phyloP scores from a whole-genome alignment of 192 early-diverging fungal species.

The Funneliformis geosporum region DNA sequence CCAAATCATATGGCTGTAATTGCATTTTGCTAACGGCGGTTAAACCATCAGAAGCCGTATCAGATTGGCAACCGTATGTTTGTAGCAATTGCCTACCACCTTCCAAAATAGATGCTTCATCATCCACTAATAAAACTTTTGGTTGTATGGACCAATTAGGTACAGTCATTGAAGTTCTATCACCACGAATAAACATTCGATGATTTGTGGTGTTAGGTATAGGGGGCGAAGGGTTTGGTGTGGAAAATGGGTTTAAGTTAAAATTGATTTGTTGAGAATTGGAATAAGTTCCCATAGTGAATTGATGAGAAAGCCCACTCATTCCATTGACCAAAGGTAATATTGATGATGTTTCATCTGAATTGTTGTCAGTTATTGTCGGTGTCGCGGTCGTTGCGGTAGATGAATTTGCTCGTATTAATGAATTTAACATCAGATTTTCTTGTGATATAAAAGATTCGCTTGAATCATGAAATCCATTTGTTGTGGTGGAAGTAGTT shows the following conservation, averaged over 20 bases:
- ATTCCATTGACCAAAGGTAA: background rate
- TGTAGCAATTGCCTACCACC: constrained; percentile 53
- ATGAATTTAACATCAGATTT: background rate
- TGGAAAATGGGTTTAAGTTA: constrained; percentile 1
- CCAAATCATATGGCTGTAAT: constrained; percentile 66
- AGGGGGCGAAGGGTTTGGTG: background rate
- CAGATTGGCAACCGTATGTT: constrained; percentile 65
- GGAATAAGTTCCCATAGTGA: background rate
- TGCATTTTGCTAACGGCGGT: constrained; percentile 64
- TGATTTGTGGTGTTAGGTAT: background rate
- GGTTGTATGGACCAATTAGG: constrained; percentile 52
- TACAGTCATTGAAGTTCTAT: background rate
- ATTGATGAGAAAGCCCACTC: no score
- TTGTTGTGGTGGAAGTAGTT: background rate
- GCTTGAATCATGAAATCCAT: background rate
- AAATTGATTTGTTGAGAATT: background rate
- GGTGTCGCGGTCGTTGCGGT: background rate
- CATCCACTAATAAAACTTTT: constrained; percentile 66
- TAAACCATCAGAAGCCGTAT: constrained; percentile 67
- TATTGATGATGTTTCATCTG: background rate
- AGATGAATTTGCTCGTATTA: background rate
- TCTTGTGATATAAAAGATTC: background rate
- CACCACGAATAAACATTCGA: constrained; percentile 9
- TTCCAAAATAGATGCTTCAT: constrained; percentile 57
- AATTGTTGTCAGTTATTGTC: background rate